These are phyloP conservation scores for Calocera viscosa DNA, from an alignment of 768 basidiomycete genomes.

Conservation along the genomic window DNA sequence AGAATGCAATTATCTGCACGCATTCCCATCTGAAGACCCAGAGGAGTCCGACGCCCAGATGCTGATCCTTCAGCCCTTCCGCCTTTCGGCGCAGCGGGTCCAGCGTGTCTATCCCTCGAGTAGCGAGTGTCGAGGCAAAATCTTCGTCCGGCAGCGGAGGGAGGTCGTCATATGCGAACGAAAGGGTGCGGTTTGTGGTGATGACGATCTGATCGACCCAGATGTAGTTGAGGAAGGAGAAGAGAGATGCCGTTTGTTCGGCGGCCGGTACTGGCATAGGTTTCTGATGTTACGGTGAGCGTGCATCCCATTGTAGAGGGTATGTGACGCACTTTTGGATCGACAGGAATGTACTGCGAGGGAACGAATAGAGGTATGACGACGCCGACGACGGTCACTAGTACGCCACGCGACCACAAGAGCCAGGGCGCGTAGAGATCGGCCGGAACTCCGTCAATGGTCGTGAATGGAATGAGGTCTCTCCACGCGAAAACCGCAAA, in stretches of 20 bases:
- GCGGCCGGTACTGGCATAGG: neutral
- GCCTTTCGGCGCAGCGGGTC: slow-evolving; percentile 27
- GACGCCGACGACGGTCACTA: neutral
- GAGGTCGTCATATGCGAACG: slow-evolving; percentile 26
- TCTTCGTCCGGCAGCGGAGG: slow-evolving; percentile 29
- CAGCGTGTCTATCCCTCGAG: slow-evolving; percentile 22
- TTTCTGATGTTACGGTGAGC: too few species aligned
- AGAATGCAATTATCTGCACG: slow-evolving; percentile 10
- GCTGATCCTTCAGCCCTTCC: slow-evolving; percentile 29
- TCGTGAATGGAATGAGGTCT: neutral
- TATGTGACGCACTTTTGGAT: too few species aligned
- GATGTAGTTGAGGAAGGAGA: slow-evolving; percentile 11
- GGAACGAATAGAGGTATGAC: neutral
- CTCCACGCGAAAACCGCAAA: neutral
- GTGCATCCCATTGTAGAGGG: too few species aligned
- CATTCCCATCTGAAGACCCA: slow-evolving; percentile 22
- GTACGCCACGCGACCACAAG: neutral
- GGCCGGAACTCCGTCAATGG: neutral
- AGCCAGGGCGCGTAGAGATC: neutral
- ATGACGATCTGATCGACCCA: slow-evolving; percentile 22
- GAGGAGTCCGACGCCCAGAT: slow-evolving; percentile 39
- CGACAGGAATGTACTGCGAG: slow-evolving; percentile 2
- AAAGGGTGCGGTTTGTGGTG: slow-evolving; percentile 24
- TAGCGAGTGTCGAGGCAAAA: slow-evolving; percentile 22
- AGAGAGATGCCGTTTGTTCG: slow-evolving; percentile 11